Base-by-base conservation (phyloP, 2,329 filamentous ascomycete species). In the Fusarium poae region DNA sequence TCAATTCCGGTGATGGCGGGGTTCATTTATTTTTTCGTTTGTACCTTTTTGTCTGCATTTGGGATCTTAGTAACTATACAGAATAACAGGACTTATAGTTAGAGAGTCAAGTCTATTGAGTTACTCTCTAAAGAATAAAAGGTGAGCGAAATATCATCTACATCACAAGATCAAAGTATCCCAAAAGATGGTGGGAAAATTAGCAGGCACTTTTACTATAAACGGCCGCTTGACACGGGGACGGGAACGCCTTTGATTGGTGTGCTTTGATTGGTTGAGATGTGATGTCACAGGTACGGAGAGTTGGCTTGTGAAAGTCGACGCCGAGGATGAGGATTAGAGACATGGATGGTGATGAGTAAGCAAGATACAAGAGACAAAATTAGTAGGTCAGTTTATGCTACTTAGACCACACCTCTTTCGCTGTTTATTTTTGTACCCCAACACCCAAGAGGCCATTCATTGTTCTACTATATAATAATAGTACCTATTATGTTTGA, bases 281-380 rank as follows among this genome's bases (percentile, higher is more conserved):
- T 43, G 63, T 58, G 44, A 66, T 72, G 67, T 72, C 68, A 69
- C 64, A 65, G 61, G 52, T 42, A 64, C 59, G 51, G 56, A 56
- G 57, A 50, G 57, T 34, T 69, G 67, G 72, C 72, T 74, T 74
- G 72, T 74, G 72, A 74, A 68, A 74, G 62, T 67, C 49, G 57
- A 48, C 61, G 39, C 62, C 62, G 62, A 65, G 62, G 62, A 65
- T 64, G 39, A 55, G 39, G 10, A 34, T 20, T 9, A 21, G 37
- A 30, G 20, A 55, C 23, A 61, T 61, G 23, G 48, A 40, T 50
- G n/a, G 7, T 34, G 48, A 50, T 50, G 66, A 71, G n/a, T n/a
- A n/a, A n/a, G n/a, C n/a, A n/a, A n/a, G n/a, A n/a, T n/a, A n/a
- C n/a, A n/a, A n/a, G n/a, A n/a, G n/a, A n/a, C n/a, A n/a, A n/a